Conservation (phyloP, 345 rosid genomes). For the Lepidium didymum region DNA sequence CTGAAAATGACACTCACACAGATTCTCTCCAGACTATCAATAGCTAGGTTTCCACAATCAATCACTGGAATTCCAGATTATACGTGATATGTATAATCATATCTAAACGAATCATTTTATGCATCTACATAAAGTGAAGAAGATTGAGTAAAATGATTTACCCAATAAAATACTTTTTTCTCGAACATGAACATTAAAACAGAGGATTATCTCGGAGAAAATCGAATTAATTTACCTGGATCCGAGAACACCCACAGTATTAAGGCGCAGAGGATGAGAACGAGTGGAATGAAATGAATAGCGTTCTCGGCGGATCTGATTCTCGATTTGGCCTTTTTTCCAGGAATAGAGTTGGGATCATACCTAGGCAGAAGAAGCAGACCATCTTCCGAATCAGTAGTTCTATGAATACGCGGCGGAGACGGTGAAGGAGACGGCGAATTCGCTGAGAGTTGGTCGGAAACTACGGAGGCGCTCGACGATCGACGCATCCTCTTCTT, state of each 20-base stretch:
- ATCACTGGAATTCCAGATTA: too few species aligned
- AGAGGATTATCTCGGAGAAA: neutral
- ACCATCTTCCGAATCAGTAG: slow-evolving; percentile 17
- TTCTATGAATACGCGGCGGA: slow-evolving; percentile 9
- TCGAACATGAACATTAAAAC: neutral
- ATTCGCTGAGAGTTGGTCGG: slow-evolving; percentile 35
- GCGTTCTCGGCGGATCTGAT: slow-evolving; percentile 77
- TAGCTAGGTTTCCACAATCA: neutral
- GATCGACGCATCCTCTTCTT: slow-evolving; percentile 56
- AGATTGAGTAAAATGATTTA: too few species aligned
- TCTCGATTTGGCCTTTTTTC: slow-evolving; percentile 48
- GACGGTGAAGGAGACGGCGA: slow-evolving; percentile 27
- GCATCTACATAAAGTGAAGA: too few species aligned
- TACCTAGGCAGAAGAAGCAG: slow-evolving; percentile 46
- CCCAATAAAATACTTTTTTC: too few species aligned
- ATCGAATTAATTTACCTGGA: slow-evolving; percentile 30
- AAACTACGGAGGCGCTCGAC: slow-evolving; percentile 40
- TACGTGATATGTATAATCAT: too few species aligned
- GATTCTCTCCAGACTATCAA: neutral
- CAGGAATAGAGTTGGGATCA: slow-evolving; percentile 59
- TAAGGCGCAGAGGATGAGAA: slow-evolving; percentile 52
- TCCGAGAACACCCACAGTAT: slow-evolving; percentile 75
- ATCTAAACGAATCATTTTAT: too few species aligned
- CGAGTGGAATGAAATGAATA: slow-evolving; percentile 68
- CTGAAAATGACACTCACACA: neutral